Percentiles rank a stretch among this genome's conserved stretches.
Evolutionary conservation across 352 stramenopile species (phyloP).

Genomic region (Pythium grandisporangium): DNA sequence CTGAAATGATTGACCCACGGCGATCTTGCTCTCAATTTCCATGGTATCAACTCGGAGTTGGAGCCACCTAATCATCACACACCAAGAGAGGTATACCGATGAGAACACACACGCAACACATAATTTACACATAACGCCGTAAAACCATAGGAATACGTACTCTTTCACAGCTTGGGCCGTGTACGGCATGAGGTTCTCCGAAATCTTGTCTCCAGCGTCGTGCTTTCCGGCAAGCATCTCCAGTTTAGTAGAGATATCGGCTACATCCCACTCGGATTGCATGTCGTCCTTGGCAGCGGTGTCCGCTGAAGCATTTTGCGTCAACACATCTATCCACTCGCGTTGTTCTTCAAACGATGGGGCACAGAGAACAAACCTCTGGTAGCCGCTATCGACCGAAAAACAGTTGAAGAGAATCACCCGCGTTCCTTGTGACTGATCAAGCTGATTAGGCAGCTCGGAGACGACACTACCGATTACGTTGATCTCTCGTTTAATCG

Average conservation of each 20-base stretch:
- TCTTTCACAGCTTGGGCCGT: conserved; percentile 81
- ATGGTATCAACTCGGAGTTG: conserved; percentile 79
- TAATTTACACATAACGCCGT: not conserved
- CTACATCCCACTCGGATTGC: conserved; percentile 63
- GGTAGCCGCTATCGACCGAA: conserved; percentile 72
- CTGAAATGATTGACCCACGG: conserved; percentile 60
- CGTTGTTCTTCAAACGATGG: conserved; percentile 83
- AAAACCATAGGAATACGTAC: conserved; percentile 30
- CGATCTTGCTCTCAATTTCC: conserved; percentile 81
- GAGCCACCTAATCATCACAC: conserved; percentile 85
- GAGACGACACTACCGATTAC: conserved; percentile 72
- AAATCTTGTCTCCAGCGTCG: conserved; percentile 49
- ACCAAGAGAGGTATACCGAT: no score
- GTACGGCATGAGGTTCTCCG: conserved; percentile 64
- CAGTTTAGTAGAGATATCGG: conserved; percentile 67
- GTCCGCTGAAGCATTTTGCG: conserved; percentile 76
- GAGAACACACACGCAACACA: not conserved
- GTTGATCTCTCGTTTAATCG: conserved; percentile 85
- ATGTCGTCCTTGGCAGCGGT: conserved; percentile 73
- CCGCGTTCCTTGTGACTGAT: conserved; percentile 78
- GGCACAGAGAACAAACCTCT: conserved; percentile 76
- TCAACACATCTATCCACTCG: conserved; percentile 84
- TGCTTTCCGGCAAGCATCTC: conserved; percentile 77
- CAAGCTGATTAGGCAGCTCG: conserved; percentile 82
- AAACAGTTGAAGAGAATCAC: conserved; percentile 86